Evolutionary conservation across 495 filamentous ascomycete species (phyloP).

Genomic region (Penicillium silybi): DNA sequence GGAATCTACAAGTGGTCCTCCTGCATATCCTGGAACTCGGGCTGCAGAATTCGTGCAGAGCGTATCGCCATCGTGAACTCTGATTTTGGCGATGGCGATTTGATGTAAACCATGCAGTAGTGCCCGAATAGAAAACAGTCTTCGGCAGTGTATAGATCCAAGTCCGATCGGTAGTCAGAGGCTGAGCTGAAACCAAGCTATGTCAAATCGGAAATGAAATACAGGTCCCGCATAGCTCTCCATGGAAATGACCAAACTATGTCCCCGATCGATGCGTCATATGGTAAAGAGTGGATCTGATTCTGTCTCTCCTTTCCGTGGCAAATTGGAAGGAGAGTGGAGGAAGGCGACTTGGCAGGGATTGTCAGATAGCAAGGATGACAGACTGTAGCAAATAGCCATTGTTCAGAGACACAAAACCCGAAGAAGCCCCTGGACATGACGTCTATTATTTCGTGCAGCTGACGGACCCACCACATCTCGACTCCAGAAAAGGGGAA

Average conservation of each 20-base stretch:
- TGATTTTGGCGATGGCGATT: neutral
- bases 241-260: neutral
- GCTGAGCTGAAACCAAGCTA: neutral
- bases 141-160: neutral
- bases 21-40: slow-evolving; percentile 20
- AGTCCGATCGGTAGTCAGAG: neutral
- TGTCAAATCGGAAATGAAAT: neutral
- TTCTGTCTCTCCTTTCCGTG: neutral
- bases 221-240: neutral
- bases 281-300: slow-evolving; percentile 8
- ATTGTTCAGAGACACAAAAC: neutral
- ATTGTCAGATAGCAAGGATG: neutral
- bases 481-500: slow-evolving; percentile 22
- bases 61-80: slow-evolving; percentile 4
- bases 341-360: neutral
- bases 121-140: neutral
- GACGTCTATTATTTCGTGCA: slow-evolving; percentile 13
- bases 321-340: neutral
- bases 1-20: neutral
- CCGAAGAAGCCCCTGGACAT: slow-evolving; percentile 1
- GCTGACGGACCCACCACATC: slow-evolving; percentile 14
- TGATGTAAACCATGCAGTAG: neutral
- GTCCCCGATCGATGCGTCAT: neutral
- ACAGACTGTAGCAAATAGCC: neutral
- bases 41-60: slow-evolving; percentile 14